Percentiles rank a stretch among this genome's conserved stretches.
These are phyloP conservation scores for Yamagishiella unicocca DNA, from an alignment of 139 green algal species.

Conservation along the genomic window DNA sequence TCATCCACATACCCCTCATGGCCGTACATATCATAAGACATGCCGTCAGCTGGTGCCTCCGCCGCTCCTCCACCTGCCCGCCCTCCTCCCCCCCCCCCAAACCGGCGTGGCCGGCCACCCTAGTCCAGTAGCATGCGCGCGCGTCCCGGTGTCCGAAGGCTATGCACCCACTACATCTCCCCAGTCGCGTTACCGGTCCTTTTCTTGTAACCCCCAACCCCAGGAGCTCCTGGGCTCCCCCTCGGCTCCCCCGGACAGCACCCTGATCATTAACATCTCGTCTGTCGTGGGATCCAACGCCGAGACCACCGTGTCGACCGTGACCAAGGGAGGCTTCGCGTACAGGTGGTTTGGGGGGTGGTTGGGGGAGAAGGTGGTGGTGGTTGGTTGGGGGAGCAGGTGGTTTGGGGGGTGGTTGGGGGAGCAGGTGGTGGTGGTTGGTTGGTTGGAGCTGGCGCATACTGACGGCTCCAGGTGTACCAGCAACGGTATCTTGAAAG, in stretches of 20 bases:
- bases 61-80: not conserved
- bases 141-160: too few species aligned
- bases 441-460: not conserved
- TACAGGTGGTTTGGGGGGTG: constrained; percentile 51
- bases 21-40: too few species aligned
- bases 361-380: not conserved
- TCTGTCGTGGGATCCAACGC: constrained; percentile 57
- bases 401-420: not conserved
- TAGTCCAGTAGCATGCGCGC: too few species aligned
- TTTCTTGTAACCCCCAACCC: not conserved
- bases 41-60: not conserved
- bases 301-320: constrained; percentile 53
- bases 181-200: too few species aligned
- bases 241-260: not conserved
- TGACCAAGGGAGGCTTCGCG: constrained; percentile 51
- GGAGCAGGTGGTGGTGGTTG: not conserved
- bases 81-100: too few species aligned
- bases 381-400: constrained; percentile 20
- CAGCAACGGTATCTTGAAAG: too few species aligned
- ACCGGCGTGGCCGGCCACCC: too few species aligned
- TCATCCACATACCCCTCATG: too few species aligned
- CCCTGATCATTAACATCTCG: constrained; percentile 67
- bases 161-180: too few species aligned
- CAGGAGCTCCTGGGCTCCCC: constrained; percentile 43
- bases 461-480: too few species aligned